Evolutionary conservation across 2,329 filamentous ascomycete genomes (phyloP).

Genomic region (Hypoxylon sp.): DNA sequence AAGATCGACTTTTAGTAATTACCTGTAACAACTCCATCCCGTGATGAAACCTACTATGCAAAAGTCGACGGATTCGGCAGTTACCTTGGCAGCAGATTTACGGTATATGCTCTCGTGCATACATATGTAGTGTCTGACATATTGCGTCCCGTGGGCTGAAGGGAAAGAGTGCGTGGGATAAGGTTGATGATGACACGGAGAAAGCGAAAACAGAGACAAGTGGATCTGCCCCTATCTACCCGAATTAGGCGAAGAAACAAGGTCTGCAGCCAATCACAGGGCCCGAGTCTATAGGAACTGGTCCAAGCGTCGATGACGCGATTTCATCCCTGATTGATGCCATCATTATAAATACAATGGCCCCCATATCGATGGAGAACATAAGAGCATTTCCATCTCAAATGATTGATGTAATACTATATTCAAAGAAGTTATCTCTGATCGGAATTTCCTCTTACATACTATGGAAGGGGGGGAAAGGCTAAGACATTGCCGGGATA

Average conservation of each 20-base stretch:
- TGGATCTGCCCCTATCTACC: conserved; percentile 5
- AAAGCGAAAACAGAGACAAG: conserved; percentile 8
- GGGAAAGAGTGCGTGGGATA: conserved; percentile 4
- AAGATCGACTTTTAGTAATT: conserved; percentile 19
- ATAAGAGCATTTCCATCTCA: background rate
- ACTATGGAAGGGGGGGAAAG: background rate
- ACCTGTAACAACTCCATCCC: conserved; percentile 12
- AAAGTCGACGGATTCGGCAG: conserved; percentile 21
- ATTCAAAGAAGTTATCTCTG: conserved; percentile 4
- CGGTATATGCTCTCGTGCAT: conserved; percentile 4
- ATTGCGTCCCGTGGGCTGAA: conserved; percentile 19
- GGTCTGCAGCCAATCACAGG: conserved; percentile 29
- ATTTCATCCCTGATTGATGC: conserved; percentile 36
- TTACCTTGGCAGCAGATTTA: background rate
- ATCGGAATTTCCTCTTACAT: background rate
- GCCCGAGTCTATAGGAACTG: conserved; percentile 10
- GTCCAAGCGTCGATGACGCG: conserved; percentile 39
- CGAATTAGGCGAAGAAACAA: conserved; percentile 39
- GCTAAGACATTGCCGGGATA: background rate
- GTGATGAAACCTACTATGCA: conserved; percentile 12
- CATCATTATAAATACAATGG: conserved; percentile 33
- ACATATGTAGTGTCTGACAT: conserved; percentile 5
- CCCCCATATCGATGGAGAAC: conserved; percentile 10
- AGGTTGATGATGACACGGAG: background rate
- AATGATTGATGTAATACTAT: conserved; percentile 18